Conservation (phyloP, 257 asterid species). For the Nicotiana tabacum region DNA sequence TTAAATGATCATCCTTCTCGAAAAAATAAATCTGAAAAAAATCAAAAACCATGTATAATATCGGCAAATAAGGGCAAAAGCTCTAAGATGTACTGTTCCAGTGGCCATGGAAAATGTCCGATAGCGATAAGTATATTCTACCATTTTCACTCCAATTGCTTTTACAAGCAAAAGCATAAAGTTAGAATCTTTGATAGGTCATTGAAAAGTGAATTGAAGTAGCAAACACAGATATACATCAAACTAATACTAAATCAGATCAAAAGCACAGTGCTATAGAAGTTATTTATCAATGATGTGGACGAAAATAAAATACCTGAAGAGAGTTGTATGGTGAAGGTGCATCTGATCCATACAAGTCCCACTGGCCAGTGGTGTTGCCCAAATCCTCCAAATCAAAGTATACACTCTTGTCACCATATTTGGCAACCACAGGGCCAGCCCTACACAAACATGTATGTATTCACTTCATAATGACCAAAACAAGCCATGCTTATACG, state of each 20-base stretch:
- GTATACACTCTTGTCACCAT: constrained; percentile 91
- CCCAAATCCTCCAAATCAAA: constrained; percentile 90
- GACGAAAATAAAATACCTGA: constrained; percentile 44
- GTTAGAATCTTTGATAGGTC: not conserved
- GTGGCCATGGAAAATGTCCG: not conserved
- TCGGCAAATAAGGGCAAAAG: not conserved
- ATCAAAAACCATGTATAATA: not conserved
- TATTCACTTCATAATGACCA: not conserved
- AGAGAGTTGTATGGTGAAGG: constrained; percentile 84
- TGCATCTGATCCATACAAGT: constrained; percentile 91
- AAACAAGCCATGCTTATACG: not conserved
- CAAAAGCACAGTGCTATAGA: not conserved
- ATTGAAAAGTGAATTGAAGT: not conserved
- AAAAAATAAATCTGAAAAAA: not conserved
- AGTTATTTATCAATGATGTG: not conserved
- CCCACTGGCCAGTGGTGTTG: constrained; percentile 96
- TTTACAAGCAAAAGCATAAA: not conserved
- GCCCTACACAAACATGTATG: constrained; percentile 31
- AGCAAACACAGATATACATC: not conserved
- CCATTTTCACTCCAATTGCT: not conserved
- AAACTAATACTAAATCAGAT: not conserved
- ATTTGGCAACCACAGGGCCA: constrained; percentile 78
- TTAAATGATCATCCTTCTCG: no score
- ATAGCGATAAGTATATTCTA: not conserved
- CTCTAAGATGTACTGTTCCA: not conserved